Evolutionary conservation across 441 rosid species (phyloP), one percentile per base, ranked within the genome.

Genomic region (Biscutella laevigata): DNA sequence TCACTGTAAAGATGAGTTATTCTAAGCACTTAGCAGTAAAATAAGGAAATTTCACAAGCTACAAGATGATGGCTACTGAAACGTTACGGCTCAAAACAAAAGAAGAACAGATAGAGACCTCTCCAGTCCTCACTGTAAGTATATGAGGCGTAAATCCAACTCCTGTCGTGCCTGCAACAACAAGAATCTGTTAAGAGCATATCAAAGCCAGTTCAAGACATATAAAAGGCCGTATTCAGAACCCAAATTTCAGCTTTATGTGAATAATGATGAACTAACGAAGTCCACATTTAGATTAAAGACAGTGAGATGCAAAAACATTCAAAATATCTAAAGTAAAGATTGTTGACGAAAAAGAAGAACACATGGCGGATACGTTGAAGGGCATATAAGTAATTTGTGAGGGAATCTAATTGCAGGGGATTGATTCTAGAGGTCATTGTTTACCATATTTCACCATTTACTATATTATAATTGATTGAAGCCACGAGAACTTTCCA

Each of bases 61-160:
- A 57, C 12, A 27, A 49, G 42, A 14, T 33, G 62, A 25, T 28
- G 11, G 17, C 21, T 46, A 34, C n/a, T 16, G 37, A 6, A 45
- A 32, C 4, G 6, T 30, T 30, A 32, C 4, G 2, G 2, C 7
- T 25, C n/a, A 40, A 40, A 19, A 40, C n/a, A 36, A 7, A 41
- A n/a, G 10, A 1, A 32, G 13, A 19, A 7, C 40, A 46, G 69
- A 36, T 33, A 61, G 33, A 69, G 64, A 90, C 97, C 97, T 90
- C 97, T 69, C 97, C 95, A 47, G 84, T 68, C 60, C 72, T 77
- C 46, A 90, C 88, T 56, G 76, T 79, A 62, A 90, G 78, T 32
- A 90, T 60, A 64, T 86, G 94, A 10, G 97, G 97, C 1, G 78
- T 74, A 71, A 90, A 86, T 34, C 86, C 94, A 60, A 78, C 25